Evolutionary conservation across 169 alveolate species (phyloP).

Genomic region (Ichthyophthirius multifiliis): DNA sequence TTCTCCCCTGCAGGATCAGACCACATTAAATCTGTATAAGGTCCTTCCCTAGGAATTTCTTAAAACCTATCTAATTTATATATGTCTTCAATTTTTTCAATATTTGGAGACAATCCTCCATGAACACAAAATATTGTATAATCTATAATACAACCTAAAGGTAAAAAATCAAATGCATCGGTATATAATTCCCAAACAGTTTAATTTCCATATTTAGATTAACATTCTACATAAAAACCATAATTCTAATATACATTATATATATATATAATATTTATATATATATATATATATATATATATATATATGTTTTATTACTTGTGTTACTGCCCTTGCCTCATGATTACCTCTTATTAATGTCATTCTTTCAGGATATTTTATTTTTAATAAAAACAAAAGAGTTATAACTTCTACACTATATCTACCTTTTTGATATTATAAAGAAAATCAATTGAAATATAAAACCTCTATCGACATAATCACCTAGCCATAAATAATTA

Average conservation of each 20-base stretch:
- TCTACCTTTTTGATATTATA: slow-evolving; percentile 44
- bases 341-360: slow-evolving; percentile 85
- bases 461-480: slow-evolving; percentile 86
- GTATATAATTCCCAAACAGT: slow-evolving; percentile 79
- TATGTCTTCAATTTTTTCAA: slow-evolving; percentile 63
- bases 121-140: slow-evolving; percentile 80
- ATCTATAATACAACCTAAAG: slow-evolving; percentile 76
- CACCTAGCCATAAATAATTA: slow-evolving; percentile 88
- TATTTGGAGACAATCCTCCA: slow-evolving; percentile 85
- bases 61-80: slow-evolving; percentile 61
- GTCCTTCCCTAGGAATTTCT: slow-evolving; percentile 88
- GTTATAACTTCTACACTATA: slow-evolving; percentile 79
- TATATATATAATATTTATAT: not conserved
- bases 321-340: slow-evolving; percentile 82
- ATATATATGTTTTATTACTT: slow-evolving; percentile 23
- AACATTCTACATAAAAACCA: slow-evolving; percentile 84
- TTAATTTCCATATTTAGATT: slow-evolving; percentile 71
- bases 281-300: not conserved
- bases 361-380: slow-evolving; percentile 73
- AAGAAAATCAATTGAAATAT: not conserved
- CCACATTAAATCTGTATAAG: slow-evolving; percentile 87
- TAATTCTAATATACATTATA: slow-evolving; percentile 33
- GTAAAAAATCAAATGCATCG: slow-evolving; percentile 83
- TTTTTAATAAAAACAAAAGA: slow-evolving; percentile 59
- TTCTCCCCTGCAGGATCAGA: slow-evolving; percentile 76